These are phyloP conservation scores for Mesostigma viride DNA, from an alignment of 139 green algal species.

Conservation along the genomic window DNA sequence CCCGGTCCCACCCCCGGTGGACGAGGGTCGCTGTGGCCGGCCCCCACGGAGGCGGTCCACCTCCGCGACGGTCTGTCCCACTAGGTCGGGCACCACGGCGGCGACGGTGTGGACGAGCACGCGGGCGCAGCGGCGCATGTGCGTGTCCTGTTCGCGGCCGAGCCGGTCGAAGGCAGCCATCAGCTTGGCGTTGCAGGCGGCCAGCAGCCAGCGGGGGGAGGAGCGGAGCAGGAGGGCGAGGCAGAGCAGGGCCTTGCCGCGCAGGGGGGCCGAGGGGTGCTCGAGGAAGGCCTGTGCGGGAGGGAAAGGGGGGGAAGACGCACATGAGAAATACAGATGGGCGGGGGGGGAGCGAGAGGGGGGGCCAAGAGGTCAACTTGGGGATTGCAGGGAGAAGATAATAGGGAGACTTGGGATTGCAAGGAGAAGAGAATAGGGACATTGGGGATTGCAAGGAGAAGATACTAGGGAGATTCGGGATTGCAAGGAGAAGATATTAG, in stretches of 20 bases:
- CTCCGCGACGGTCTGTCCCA: constrained; percentile 12
- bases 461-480: no score
- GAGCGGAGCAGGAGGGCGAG: constrained; percentile 39
- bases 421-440: no score
- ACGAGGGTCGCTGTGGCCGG: background rate
- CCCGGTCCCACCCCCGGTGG: no score
- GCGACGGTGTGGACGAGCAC: constrained; percentile 41
- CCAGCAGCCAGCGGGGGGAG: background rate
- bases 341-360: no score
- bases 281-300: constrained; percentile 56
- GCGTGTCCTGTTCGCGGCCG: constrained; percentile 47
- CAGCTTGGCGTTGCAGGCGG: constrained; percentile 11
- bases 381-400: no score
- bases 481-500: no score
- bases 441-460: no score
- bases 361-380: no score
- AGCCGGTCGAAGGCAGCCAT: constrained; percentile 29
- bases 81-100: constrained; percentile 35
- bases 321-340: no score
- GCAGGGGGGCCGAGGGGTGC: constrained; percentile 43
- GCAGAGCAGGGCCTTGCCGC: constrained; percentile 47
- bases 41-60: constrained; percentile 1
- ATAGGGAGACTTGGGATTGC: no score
- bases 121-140: constrained; percentile 37
- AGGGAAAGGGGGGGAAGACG: no score